These are phyloP conservation scores for Kluyveromyces siamensis DNA, from an alignment of 805 yeast species.

Conservation along the genomic window DNA sequence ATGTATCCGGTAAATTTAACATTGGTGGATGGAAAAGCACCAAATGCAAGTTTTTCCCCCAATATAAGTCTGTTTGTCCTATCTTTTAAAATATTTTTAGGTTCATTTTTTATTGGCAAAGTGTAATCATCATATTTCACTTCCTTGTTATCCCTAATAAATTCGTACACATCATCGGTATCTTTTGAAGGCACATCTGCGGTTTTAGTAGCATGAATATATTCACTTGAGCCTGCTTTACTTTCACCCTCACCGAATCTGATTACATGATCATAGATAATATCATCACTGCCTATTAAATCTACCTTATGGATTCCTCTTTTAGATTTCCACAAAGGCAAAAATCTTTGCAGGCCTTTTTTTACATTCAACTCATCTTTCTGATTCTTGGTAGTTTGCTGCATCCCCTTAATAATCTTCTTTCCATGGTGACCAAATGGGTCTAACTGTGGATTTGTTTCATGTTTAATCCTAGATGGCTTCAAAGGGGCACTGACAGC, in stretches of 20 bases:
- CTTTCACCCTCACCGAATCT: neutral
- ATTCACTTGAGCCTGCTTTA: neutral
- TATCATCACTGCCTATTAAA: neutral
- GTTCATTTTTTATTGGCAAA: neutral
- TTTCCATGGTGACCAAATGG: neutral
- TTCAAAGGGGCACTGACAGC: slow-evolving; percentile 4
- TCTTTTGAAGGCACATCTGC: neutral
- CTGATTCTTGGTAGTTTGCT: neutral
- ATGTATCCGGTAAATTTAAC: slow-evolving; percentile 12
- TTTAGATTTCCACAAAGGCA: neutral
- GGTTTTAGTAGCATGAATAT: neutral
- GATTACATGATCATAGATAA: neutral
- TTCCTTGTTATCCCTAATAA: slow-evolving; percentile 1
- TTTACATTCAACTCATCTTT: neutral
- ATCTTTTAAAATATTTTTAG: neutral
- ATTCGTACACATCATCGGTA: neutral
- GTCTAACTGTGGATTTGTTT: neutral
- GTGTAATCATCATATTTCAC: slow-evolving; percentile 5
- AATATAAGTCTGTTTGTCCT: neutral
- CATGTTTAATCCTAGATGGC: neutral
- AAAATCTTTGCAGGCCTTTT: no score
- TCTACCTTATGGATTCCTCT: neutral
- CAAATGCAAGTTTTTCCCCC: neutral
- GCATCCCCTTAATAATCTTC: neutral
- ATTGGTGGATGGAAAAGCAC: slow-evolving; percentile 7